A percentile compares a stretch with the other conserved stretches of the same genome.
phyloP scores from a whole-genome alignment of 75 land plant genomes.

The Cunninghamia lanceolata region DNA sequence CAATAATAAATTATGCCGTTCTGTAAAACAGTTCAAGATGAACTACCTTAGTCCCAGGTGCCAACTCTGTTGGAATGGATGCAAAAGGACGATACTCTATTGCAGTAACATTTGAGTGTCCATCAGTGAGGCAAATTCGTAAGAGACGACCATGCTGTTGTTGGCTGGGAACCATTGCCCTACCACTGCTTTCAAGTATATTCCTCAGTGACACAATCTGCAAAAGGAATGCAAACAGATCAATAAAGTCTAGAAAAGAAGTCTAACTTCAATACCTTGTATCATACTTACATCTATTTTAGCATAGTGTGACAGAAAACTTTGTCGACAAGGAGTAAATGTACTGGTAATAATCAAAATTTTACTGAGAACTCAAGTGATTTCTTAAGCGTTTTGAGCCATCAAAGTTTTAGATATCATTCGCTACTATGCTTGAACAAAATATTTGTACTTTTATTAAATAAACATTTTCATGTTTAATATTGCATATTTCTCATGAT shows the following conservation, averaged over 20 bases:
- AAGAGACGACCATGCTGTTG: conserved; percentile 39
- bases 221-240: background rate
- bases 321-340: background rate
- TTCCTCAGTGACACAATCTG: conserved; percentile 67
- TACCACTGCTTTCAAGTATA: conserved; percentile 46
- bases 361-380: background rate
- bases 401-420: background rate
- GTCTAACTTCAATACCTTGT: too few relatives aligned
- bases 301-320: background rate
- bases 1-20: background rate
- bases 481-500: background rate
- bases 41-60: conserved; percentile 86
- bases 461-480: background rate
- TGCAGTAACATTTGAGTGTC: conserved; percentile 52
- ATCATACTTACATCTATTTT: background rate
- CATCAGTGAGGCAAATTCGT: conserved; percentile 68
- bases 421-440: background rate
- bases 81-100: conserved; percentile 63
- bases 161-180: conserved; percentile 16
- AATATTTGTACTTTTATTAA: background rate
- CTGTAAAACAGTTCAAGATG: background rate
- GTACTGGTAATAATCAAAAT: background rate
- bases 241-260: background rate
- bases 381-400: background rate
- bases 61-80: conserved; percentile 48